Percentiles rank a stretch among this genome's conserved stretches.
Evolutionary conservation across 1,284 basidiomycete species (phyloP).

Genomic region (Marasmius oreades): DNA sequence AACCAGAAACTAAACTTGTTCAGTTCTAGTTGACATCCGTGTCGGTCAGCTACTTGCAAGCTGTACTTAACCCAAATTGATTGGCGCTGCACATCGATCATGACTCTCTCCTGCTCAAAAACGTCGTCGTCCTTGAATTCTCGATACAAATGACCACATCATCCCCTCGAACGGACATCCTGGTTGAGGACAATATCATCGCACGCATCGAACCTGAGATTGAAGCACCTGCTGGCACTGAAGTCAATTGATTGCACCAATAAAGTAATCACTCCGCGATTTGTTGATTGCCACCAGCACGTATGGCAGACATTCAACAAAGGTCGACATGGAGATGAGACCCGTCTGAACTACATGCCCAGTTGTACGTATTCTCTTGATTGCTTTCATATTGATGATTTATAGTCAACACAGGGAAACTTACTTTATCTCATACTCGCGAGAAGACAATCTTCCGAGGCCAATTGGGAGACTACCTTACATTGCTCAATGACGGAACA

Average conservation of each 20-base stretch:
- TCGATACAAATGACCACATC: not conserved
- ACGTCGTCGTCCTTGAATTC: not conserved
- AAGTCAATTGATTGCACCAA: slow-evolving; percentile 62
- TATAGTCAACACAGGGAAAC: slow-evolving; percentile 5
- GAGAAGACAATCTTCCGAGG: slow-evolving; percentile 16
- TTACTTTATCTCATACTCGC: not conserved
- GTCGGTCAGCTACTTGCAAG: no score
- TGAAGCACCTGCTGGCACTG: slow-evolving; percentile 35
- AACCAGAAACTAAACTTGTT: no score
- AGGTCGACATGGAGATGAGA: slow-evolving; percentile 12
- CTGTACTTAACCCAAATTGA: no score
- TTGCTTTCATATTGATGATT: no score
- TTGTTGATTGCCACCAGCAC: slow-evolving; percentile 16
- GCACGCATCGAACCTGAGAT: slow-evolving; percentile 16
- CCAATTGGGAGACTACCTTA: slow-evolving; percentile 12
- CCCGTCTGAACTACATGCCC: slow-evolving; percentile 11
- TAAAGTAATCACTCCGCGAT: slow-evolving; percentile 12
- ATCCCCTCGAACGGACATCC: not conserved
- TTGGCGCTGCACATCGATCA: not conserved
- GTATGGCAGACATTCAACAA: slow-evolving; percentile 15
- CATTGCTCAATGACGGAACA: slow-evolving; percentile 11
- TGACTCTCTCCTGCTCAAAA: not conserved
- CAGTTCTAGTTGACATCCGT: no score
- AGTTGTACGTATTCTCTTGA: no score
- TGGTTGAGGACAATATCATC: not conserved